Evolutionary conservation across 345 rosid genomes (phyloP).

Genomic region (Gossypium turneri): DNA sequence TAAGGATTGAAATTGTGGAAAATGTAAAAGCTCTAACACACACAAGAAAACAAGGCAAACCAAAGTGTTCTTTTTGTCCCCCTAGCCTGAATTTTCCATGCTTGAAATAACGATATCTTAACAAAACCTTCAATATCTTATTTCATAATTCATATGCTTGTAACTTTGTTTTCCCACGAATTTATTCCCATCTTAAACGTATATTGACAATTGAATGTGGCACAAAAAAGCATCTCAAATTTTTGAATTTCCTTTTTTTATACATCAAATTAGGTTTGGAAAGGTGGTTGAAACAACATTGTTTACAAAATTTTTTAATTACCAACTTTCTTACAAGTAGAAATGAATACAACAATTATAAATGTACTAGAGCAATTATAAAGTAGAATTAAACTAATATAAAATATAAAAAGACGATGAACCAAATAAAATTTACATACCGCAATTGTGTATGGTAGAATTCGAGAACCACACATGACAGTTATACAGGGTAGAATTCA

Average conservation of each 20-base stretch:
- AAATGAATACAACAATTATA: too few species aligned
- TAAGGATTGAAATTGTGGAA: not conserved
- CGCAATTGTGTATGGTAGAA: too few species aligned
- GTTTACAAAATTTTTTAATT: not conserved
- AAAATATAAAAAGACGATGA: too few species aligned
- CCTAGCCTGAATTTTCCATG: not conserved
- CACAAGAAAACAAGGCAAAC: not conserved
- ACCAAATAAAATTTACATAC: too few species aligned
- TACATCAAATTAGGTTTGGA: not conserved
- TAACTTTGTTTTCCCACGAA: not conserved
- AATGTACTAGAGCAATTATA: too few species aligned
- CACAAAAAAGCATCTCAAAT: not conserved
- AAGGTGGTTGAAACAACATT: not conserved
- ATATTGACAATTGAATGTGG: not conserved
- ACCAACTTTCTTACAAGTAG: too few species aligned
- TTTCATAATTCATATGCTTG: not conserved
- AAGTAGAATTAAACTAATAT: too few species aligned
- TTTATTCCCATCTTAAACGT: slow-evolving; percentile 4
- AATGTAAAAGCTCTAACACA: not conserved
- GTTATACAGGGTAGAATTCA: too few species aligned
- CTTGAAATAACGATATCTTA: not conserved
- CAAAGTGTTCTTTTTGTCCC: not conserved
- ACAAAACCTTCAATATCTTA: not conserved
- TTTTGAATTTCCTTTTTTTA: not conserved
- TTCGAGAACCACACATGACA: too few species aligned